These are phyloP conservation scores for Malassezia sp. DNA, from an alignment of 1,284 basidiomycete genomes.

Conservation along the genomic window DNA sequence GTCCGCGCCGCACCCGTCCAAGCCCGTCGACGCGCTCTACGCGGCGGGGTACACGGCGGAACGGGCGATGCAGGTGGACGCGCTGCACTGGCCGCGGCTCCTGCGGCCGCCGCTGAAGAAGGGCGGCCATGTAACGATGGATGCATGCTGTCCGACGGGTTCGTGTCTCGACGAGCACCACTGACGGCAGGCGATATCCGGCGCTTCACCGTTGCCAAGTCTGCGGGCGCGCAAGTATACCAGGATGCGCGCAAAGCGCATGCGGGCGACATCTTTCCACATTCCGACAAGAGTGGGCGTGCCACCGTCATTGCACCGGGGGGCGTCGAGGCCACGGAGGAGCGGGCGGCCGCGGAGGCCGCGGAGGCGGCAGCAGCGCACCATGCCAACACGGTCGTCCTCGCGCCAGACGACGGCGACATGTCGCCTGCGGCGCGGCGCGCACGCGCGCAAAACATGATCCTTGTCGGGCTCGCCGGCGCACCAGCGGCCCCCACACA, in stretches of 20 bases:
- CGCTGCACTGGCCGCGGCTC: constrained; percentile 66
- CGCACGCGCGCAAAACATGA: neutral
- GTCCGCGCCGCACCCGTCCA: too few relatives aligned
- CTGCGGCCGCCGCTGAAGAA: constrained; percentile 80
- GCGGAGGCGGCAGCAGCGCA: too few relatives aligned
- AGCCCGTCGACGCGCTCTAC: neutral
- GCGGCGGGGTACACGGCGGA: constrained; percentile 7
- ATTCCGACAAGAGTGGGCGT: constrained; percentile 44
- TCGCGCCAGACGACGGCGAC: too few relatives aligned
- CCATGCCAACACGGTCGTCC: too few relatives aligned
- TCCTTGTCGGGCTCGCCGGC: too few relatives aligned
- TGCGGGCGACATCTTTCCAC: constrained; percentile 94
- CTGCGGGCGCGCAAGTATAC: constrained; percentile 82
- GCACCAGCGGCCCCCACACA: too few relatives aligned
- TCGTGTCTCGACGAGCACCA: too few relatives aligned
- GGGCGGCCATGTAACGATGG: constrained; percentile 82
- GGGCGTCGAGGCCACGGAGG: too few relatives aligned
- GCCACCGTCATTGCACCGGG: neutral
- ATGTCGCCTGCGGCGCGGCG: too few relatives aligned
- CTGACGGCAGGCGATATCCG: too few relatives aligned
- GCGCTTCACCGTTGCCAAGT: constrained; percentile 78
- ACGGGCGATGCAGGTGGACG: constrained; percentile 28
- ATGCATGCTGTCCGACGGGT: constrained; percentile 72
- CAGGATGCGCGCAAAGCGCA: constrained; percentile 84
- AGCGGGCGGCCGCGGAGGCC: too few relatives aligned